Percentiles rank a stretch among this genome's conserved stretches.
phyloP scores from a whole-genome alignment of 108 stramenopile species.

The Conticribra guillardii region DNA sequence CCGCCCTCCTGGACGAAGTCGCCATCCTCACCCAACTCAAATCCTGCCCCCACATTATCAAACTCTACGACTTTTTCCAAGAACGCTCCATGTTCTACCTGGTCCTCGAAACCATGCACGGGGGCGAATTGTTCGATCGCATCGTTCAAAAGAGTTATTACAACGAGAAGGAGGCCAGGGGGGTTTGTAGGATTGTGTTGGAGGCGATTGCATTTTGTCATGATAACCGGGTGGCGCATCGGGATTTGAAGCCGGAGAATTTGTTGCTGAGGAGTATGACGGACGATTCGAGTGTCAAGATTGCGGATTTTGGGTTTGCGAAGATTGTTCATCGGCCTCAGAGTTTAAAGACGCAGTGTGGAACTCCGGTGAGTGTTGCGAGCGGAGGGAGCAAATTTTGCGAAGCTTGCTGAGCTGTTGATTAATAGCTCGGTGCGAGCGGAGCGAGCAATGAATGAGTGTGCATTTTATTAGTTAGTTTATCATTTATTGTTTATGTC shows the following conservation, averaged over 20 bases:
- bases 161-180: constrained; percentile 93
- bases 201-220: constrained; percentile 89
- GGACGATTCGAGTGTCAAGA: constrained; percentile 92
- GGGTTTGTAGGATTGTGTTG: constrained; percentile 75
- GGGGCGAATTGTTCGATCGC: constrained; percentile 97
- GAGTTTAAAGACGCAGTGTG: constrained; percentile 88
- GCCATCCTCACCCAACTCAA: constrained; percentile 75
- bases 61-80: constrained; percentile 92
- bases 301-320: constrained; percentile 99
- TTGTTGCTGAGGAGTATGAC: constrained; percentile 76
- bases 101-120: constrained; percentile 90
- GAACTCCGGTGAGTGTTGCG: constrained; percentile 73
- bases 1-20: constrained; percentile 86
- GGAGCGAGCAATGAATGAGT: too few relatives aligned
- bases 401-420: too few relatives aligned
- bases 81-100: constrained; percentile 73
- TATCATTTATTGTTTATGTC: too few relatives aligned
- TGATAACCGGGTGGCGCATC: constrained; percentile 80
- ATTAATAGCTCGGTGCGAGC: too few relatives aligned
- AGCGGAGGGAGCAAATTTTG: not conserved
- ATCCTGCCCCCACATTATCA: constrained; percentile 84
- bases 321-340: constrained; percentile 71
- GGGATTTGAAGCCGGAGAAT: constrained; percentile 96
- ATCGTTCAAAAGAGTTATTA: constrained; percentile 93
- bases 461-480: too few relatives aligned